Evolutionary conservation across 306 rosid genomes (phyloP).

Genomic region (Cicer bijugum): DNA sequence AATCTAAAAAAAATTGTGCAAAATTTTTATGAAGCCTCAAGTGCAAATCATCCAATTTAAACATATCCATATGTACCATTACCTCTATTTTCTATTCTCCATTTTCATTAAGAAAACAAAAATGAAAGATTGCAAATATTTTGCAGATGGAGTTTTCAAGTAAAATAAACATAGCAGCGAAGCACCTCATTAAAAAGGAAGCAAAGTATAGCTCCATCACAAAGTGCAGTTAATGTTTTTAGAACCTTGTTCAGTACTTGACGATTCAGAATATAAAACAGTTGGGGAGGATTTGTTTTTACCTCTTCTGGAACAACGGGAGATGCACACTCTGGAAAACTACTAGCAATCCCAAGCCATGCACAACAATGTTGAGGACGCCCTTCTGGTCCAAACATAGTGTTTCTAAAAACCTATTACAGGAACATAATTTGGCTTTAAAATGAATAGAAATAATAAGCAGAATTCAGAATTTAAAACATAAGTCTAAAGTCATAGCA

Average conservation of each 20-base stretch:
- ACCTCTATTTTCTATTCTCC: slow-evolving; percentile 36
- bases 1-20: slow-evolving; percentile 10
- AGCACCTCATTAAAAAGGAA: slow-evolving; percentile 15
- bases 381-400: slow-evolving; percentile 99
- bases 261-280: slow-evolving; percentile 20
- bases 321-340: slow-evolving; percentile 97
- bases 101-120: slow-evolving; percentile 33
- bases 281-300: slow-evolving; percentile 34
- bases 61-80: slow-evolving; percentile 28
- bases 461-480: slow-evolving; percentile 38
- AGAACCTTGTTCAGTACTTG: slow-evolving; percentile 31
- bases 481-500: slow-evolving; percentile 31
- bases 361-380: slow-evolving; percentile 99
- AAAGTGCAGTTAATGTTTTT: slow-evolving; percentile 2
- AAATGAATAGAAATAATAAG: slow-evolving; percentile 42
- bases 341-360: slow-evolving; percentile 98
- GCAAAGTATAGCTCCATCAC: slow-evolving; percentile 8
- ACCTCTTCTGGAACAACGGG: slow-evolving; percentile 96
- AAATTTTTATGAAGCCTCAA: slow-evolving; percentile 31
- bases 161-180: slow-evolving; percentile 30
- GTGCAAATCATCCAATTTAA: slow-evolving; percentile 10
- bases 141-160: slow-evolving; percentile 27
- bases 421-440: slow-evolving; percentile 44
- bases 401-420: slow-evolving; percentile 87
- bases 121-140: slow-evolving; percentile 30